Evolutionary conservation across 352 stramenopile species (phyloP).

Genomic region (Phytopythium vexans): DNA sequence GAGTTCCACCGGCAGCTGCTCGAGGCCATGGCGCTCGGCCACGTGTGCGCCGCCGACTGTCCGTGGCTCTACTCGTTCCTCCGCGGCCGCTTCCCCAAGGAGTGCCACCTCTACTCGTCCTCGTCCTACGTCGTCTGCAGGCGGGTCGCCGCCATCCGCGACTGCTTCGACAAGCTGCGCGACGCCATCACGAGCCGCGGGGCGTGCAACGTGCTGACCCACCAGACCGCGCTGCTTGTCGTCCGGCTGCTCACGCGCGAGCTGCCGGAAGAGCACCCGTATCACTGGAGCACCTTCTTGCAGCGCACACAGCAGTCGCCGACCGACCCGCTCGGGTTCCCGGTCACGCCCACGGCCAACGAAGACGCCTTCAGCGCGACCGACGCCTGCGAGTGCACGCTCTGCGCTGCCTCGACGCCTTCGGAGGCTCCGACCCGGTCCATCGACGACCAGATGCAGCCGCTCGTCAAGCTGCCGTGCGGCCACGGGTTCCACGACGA

Average conservation of each 20-base stretch:
- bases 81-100: constrained; percentile 58
- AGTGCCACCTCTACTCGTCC: constrained; percentile 40
- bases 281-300: constrained; percentile 46
- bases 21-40: constrained; percentile 43
- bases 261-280: constrained; percentile 56
- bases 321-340: background rate
- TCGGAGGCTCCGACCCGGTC: constrained; percentile 6
- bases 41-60: constrained; percentile 45
- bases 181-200: constrained; percentile 34
- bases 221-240: constrained; percentile 45
- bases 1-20: constrained; percentile 30
- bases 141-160: constrained; percentile 25
- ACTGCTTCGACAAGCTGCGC: constrained; percentile 34
- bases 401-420: constrained; percentile 11
- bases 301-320: constrained; percentile 18
- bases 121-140: constrained; percentile 35
- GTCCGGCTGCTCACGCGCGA: constrained; percentile 65
- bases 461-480: constrained; percentile 39
- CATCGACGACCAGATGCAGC: constrained; percentile 10
- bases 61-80: constrained; percentile 65
- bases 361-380: constrained; percentile 33
- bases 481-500: constrained; percentile 73
- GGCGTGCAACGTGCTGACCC: constrained; percentile 41
- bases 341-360: constrained; percentile 13
- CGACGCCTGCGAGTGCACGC: constrained; percentile 22